Conservation (phyloP, 768 basidiomycete species). For the Dioszegia aurantiaca region DNA sequence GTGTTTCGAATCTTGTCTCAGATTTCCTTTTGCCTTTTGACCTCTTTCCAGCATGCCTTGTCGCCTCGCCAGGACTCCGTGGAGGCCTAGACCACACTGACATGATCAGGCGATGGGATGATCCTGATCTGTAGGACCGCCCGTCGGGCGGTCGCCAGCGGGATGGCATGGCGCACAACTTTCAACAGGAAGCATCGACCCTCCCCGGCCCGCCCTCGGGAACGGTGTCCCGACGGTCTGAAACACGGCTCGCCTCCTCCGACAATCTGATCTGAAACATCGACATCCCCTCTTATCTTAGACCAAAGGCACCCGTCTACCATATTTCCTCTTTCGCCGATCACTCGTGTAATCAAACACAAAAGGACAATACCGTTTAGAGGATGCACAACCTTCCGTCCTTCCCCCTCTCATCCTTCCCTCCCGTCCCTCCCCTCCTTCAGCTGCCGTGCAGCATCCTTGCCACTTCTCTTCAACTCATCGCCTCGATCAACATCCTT, state of each 20-base stretch:
- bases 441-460: background rate
- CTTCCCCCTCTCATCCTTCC: background rate
- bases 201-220: too few relatives aligned
- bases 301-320: slow-evolving; percentile 1
- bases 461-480: background rate
- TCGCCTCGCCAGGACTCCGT: too few relatives aligned
- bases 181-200: too few relatives aligned
- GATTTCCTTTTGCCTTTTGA: background rate
- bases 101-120: too few relatives aligned
- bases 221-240: background rate
- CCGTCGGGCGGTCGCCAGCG: too few relatives aligned
- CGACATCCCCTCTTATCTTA: background rate
- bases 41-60: background rate
- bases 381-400: background rate
- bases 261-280: slow-evolving; percentile 4
- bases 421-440: background rate
- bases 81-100: too few relatives aligned
- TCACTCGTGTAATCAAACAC: too few relatives aligned
- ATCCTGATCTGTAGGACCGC: too few relatives aligned
- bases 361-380: too few relatives aligned
- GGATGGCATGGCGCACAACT: too few relatives aligned
- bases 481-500: background rate
- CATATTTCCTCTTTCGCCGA: too few relatives aligned
- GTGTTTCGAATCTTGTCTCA: slow-evolving; percentile 4
- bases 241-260: background rate